phyloP scores from a whole-genome alignment of 2,329 filamentous ascomycete species.

The Ceratocystis papillata region DNA sequence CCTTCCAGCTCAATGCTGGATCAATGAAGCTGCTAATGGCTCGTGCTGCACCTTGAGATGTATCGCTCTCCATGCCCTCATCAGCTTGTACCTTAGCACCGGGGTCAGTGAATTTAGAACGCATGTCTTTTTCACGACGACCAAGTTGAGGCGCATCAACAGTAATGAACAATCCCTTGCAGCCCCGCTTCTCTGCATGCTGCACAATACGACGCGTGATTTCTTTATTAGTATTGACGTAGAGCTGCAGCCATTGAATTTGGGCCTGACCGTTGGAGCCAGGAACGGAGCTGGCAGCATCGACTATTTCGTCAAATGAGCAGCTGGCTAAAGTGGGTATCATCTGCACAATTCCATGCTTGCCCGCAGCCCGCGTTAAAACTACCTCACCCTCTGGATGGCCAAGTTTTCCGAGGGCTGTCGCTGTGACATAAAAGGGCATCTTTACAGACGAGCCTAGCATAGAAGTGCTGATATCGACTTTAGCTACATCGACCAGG shows the following conservation, averaged over 20 bases:
- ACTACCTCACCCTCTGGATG: conserved; percentile 89
- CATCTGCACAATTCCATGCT: conserved; percentile 93
- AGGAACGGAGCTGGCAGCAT: conserved; percentile 46
- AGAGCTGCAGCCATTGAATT: conserved; percentile 92
- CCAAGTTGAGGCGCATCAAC: conserved; percentile 95
- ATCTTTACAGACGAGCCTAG: conserved; percentile 73
- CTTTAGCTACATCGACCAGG: conserved; percentile 76
- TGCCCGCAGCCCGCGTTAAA: conserved; percentile 69
- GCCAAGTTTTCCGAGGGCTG: conserved; percentile 87
- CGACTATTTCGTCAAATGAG: conserved; percentile 93
- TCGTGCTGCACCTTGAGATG: conserved; percentile 79
- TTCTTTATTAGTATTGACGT: conserved; percentile 88
- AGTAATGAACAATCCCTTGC: conserved; percentile 94
- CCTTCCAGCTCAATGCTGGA: conserved; percentile 82
- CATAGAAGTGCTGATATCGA: conserved; percentile 88
- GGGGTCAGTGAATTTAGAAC: conserved; percentile 74
- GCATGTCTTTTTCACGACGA: conserved; percentile 95
- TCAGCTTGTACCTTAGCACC: conserved; percentile 68
- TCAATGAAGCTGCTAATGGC: conserved; percentile 97
- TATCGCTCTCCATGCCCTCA: conserved; percentile 62
- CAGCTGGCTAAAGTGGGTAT: conserved; percentile 94
- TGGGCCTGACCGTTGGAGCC: conserved; percentile 50
- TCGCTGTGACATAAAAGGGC: conserved; percentile 94
- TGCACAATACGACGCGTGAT: conserved; percentile 85
- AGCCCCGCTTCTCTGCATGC: conserved; percentile 83